Evolutionary conservation across 345 rosid genomes (phyloP), one percentile per base, ranked within the genome.

Genomic region (Kandelia obovata): DNA sequence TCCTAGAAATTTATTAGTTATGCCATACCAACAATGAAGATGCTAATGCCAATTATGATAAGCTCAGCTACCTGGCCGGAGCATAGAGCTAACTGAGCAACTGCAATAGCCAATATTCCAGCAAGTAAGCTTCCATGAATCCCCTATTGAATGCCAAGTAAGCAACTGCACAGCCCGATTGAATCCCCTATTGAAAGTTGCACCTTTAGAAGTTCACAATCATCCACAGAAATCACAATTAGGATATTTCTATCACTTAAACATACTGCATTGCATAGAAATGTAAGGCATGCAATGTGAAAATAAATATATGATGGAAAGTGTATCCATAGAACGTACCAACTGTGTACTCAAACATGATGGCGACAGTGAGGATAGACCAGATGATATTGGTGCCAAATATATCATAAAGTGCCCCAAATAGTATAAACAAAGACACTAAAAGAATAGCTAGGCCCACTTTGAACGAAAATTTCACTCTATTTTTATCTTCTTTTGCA

Each of bases 301-400:
- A 34, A 16, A 8, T 2, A 43, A 61, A 9, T 19, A 57, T n/a
- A 21, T n/a, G n/a, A 17, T 23, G 15, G 31, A 19, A 53, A 52
- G 1, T 9, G 9, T 39, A 51, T 46, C 20, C 30, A 64, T 11
- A 23, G 6, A 26, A 35, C 86, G 5, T 83, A 86, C 93, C 93
- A 6, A 86, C 93, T 27, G 89, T 83, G 64, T 78, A 84, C 76
- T 88, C 93, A 61, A 86, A 86, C 90, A 83, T 88, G 76, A 86
- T 77, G 35, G 93, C 90, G 25, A 88, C 93, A 1, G 93, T 88
- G 64, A 88, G 88, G 68, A 88, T 84, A 57, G 90, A 88, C 87
- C 90, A 88, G 10, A 88, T 83, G 73, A 88, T 84, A 60, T 74
- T 81, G 67, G 82, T 70, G 53, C 93, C 93, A 63, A 88, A 86